Base-by-base conservation (phyloP, 2,329 filamentous ascomycete genomes). In the Parastagonospora avenae region DNA sequence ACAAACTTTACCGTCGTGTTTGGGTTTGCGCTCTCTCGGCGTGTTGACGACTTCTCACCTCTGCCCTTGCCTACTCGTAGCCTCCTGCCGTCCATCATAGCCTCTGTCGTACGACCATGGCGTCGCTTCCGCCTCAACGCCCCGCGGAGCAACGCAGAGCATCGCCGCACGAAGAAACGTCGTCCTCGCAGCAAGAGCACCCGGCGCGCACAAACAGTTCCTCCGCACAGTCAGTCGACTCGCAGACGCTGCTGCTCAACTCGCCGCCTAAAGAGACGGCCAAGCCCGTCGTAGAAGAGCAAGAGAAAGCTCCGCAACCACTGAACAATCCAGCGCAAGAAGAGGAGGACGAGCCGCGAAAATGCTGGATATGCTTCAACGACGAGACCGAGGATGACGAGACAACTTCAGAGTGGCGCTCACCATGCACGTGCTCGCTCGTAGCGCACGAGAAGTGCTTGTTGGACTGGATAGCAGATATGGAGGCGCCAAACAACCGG, bases 361-460 rank as follows among this genome's bases (percentile, higher is more conserved):
- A 81, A 69, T 89, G 86, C 67, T 89, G 86, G 86, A 88, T 89
- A 56, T 89, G 86, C 71, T 87, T 88, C 70, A 81, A 80, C 42
- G 85, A 87, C 53, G 82, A 85, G 60, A 85, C 80, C 6, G 86
- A 88, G 64, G 85, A 88, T 50, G 77, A 77, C n/a, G 81, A 82
- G 8, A 79, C 80, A 10, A 82, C 82, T 24, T 80, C 80, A 2
- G 80, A 82, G 60, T 99, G 94, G 93, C 86, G 91, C 38, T 90
- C 89, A 47, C 92, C 94, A 1, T 99, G 94, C 71, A 89, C 88
- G 0, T 99, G 94, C 75, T 92, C 90, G 10, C 81, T 99, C 33
- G 90, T 90, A 48, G 94, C 92, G 1, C 94, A 99, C 71, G 92
- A 97, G 72, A 84, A 86, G 53, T 96, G 92, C 71, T 82, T 97